Base-by-base conservation (phyloP, 2,329 filamentous ascomycete species). In the Acrodontium crateriforme region DNA sequence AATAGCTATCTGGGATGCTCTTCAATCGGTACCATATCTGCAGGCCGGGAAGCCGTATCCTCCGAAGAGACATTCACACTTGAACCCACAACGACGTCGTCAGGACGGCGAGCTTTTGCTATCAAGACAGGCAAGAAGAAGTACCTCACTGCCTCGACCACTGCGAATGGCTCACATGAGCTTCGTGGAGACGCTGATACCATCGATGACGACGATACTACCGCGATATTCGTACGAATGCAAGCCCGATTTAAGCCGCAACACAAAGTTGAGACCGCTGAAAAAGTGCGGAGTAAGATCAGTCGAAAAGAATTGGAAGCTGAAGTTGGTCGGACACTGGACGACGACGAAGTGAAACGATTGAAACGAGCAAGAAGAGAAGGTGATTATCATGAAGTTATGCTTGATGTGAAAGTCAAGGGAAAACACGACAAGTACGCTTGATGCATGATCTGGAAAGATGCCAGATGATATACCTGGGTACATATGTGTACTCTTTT, bases 241-340 rank as follows among this genome's bases (percentile, higher is more conserved):
- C 87, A 95, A 59, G 83, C 87, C 13, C 68, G 81, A 27, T 95
- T 92, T 62, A 94, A 94, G 63, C 85, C 87, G 6, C 69, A 70
- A 37, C 55, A 89, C 24, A 80, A 78, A 55, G 77, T 77, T 7
- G 71, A 67, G 1, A 91, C 85, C 57, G 83, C 85, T 50, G 79
- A 82, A 39, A 89, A 79, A 60, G 78, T 80, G 0, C 67, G 69
- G 41, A 76, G 87, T 44, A 92, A 87, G 61, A 81, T 98, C 32
- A 87, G 76, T 46, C 68, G 80, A 36, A 77, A 77, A 46, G 83
- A 94, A 56, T 30, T 51, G 29, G 47, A 50, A 25, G 39, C 41
- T 7, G 47, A 48, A 23, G 46, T 47, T 3, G 47, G 47, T 0
- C 34, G 47, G 21, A 28, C 39, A 18, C 14, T 51, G 24, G 46